Evolutionary conservation across 345 rosid species (phyloP).

Genomic region (Kernera saxatilis): DNA sequence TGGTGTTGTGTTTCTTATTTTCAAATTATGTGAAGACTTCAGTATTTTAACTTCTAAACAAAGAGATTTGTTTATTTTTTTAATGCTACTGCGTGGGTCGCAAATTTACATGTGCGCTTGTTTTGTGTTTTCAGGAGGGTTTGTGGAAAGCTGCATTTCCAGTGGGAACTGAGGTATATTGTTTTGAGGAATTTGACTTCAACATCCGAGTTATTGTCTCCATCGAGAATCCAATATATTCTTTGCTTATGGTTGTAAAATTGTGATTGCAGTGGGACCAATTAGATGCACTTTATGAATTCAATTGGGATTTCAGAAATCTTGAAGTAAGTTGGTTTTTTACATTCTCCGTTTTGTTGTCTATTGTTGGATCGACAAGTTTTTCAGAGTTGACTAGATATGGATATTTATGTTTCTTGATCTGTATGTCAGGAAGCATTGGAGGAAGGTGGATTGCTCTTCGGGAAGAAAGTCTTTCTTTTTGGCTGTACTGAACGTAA

Average conservation of each 20-base stretch:
- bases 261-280: conserved; percentile 78
- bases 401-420: conserved; percentile 2
- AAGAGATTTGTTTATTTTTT: neutral
- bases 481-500: conserved; percentile 95
- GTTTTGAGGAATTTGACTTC: neutral
- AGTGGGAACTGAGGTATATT: conserved; percentile 88
- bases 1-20: neutral
- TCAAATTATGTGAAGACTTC: neutral
- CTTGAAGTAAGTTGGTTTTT: conserved; percentile 75
- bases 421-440: conserved; percentile 60
- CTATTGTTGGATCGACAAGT: neutral
- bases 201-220: neutral
- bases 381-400: neutral
- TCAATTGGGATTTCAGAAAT: conserved; percentile 78
- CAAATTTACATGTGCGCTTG: neutral
- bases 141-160: conserved; percentile 82
- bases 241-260: conserved; percentile 3
- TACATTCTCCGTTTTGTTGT: neutral
- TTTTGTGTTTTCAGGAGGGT: conserved; percentile 59
- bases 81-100: neutral
- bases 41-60: neutral
- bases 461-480: conserved; percentile 70
- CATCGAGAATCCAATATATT: neutral
- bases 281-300: conserved; percentile 60
- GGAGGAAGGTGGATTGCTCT: conserved; percentile 80